These are phyloP conservation scores for Isabelozyma rhagii DNA, from an alignment of 805 yeast genomes.

Conservation along the genomic window DNA sequence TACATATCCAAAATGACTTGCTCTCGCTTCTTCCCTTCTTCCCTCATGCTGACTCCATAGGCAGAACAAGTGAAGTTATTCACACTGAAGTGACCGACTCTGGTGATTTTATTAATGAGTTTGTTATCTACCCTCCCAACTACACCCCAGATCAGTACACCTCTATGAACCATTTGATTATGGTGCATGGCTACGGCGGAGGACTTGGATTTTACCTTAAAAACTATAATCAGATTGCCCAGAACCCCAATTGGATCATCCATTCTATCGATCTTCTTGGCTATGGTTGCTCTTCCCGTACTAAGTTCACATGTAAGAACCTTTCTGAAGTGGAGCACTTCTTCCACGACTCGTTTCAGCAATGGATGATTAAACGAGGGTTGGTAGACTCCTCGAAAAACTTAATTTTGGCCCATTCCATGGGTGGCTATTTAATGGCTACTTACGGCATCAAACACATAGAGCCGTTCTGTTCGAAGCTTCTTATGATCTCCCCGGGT, in stretches of 20 bases:
- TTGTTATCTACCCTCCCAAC: constrained; percentile 34
- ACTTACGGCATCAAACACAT: constrained; percentile 56
- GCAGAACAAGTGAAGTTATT: constrained; percentile 28
- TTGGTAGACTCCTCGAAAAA: constrained; percentile 37
- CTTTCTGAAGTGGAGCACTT: constrained; percentile 54
- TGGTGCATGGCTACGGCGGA: constrained; percentile 45
- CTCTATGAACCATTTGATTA: constrained; percentile 34
- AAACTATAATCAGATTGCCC: constrained; percentile 27
- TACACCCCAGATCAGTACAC: constrained; percentile 11
- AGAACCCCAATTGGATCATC: constrained; percentile 56
- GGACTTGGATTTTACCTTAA: constrained; percentile 45
- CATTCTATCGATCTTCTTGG: constrained; percentile 90
- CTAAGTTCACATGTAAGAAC: constrained; percentile 43
- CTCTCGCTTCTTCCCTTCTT: constrained; percentile 45
- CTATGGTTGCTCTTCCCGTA: constrained; percentile 86
- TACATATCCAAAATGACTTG: constrained; percentile 46
- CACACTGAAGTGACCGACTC: constrained; percentile 23
- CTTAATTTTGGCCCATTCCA: constrained; percentile 77
- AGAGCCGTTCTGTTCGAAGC: constrained; percentile 60
- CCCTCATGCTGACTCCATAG: constrained; percentile 29
- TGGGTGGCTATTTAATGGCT: constrained; percentile 85
- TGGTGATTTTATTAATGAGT: constrained; percentile 37
- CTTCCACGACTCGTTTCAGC: constrained; percentile 61
- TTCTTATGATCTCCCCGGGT: constrained; percentile 87
- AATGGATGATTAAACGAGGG: constrained; percentile 57